Percentiles rank a stretch among this genome's conserved stretches.
These are phyloP conservation scores for Suillus alpinus DNA, from an alignment of 768 basidiomycete genomes.

Conservation along the genomic window DNA sequence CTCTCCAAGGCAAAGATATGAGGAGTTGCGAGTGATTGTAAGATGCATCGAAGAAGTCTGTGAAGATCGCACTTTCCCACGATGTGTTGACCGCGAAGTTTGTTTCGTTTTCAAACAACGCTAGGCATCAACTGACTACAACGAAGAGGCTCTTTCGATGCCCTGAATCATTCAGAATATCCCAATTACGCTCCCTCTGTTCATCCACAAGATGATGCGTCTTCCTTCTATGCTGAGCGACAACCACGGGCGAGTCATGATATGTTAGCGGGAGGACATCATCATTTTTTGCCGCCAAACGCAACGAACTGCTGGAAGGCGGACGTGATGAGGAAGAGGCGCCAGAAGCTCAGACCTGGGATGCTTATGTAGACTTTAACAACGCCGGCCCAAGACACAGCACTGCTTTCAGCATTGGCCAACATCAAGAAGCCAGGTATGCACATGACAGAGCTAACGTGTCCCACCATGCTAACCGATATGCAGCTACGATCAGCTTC, in stretches of 20 bases:
- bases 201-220: constrained; percentile 63
- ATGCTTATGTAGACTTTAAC: constrained; percentile 89
- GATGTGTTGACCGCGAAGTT: too few species aligned
- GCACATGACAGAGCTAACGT: constrained; percentile 15
- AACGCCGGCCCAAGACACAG: constrained; percentile 80
- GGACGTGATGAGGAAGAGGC: constrained; percentile 66
- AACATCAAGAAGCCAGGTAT: constrained; percentile 45
- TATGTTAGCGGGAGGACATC: constrained; percentile 38
- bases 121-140: too few species aligned
- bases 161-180: constrained; percentile 44
- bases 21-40: too few species aligned
- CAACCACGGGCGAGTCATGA: constrained; percentile 45
- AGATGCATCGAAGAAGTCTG: too few species aligned
- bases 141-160: constrained; percentile 59
- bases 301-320: constrained; percentile 75
- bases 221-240: constrained; percentile 59
- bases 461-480: background rate
- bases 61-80: too few species aligned
- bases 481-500: constrained; percentile 45
- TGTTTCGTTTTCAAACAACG: too few species aligned
- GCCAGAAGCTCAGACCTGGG: constrained; percentile 53
- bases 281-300: constrained; percentile 65
- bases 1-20: too few species aligned
- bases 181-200: constrained; percentile 29
- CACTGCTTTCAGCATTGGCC: constrained; percentile 47